phyloP scores from a whole-genome alignment of 768 basidiomycete genomes.

The Gloeostereum incarnatum region DNA sequence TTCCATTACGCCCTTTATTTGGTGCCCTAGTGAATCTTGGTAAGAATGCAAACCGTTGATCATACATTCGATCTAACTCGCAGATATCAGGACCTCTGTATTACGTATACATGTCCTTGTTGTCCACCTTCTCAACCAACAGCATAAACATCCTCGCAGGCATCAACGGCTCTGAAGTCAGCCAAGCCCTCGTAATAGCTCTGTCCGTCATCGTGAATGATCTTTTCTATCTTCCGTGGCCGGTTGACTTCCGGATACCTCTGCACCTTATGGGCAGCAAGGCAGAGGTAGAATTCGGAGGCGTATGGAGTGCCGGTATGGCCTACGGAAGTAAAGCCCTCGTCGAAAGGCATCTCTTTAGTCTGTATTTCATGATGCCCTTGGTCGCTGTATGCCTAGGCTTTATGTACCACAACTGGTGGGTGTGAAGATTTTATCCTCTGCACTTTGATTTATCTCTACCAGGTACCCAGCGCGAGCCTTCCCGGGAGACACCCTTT shows the following conservation, averaged over 20 bases:
- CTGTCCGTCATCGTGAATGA: conserved; percentile 89
- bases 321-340: conserved; percentile 79
- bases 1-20: conserved; percentile 65
- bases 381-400: conserved; percentile 84
- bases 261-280: conserved; percentile 59
- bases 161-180: conserved; percentile 93
- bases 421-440: conserved; percentile 16
- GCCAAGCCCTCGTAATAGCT: conserved; percentile 89
- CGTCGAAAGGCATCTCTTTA: conserved; percentile 90
- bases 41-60: conserved; percentile 30
- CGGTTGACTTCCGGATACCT: conserved; percentile 63
- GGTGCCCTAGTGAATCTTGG: conserved; percentile 84
- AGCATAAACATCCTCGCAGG: conserved; percentile 98
- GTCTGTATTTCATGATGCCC: conserved; percentile 95
- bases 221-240: conserved; percentile 88
- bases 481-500: conserved; percentile 95
- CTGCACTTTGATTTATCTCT: conserved; percentile 2
- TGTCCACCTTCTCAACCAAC: conserved; percentile 96
- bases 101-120: conserved; percentile 91
- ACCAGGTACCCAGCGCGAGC: conserved; percentile 90
- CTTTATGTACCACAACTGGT: conserved; percentile 97
- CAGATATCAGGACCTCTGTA: conserved; percentile 71
- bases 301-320: conserved; percentile 79
- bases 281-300: conserved; percentile 65
- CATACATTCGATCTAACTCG: conserved; percentile 4